Conservation (phyloP, 768 basidiomycete species). For the Mycena indigotica region DNA sequence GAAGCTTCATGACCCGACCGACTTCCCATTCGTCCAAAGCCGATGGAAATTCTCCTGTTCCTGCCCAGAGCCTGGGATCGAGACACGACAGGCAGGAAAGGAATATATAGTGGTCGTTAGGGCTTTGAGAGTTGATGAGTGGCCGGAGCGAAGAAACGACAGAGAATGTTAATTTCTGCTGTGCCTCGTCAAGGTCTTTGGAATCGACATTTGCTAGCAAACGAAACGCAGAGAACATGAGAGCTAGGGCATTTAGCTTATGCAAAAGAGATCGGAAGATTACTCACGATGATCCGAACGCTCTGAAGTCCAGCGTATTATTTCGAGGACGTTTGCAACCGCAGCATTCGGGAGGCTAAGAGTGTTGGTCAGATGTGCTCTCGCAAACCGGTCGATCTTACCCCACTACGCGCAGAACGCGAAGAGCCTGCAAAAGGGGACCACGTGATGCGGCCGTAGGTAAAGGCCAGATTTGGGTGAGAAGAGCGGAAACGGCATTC, state of each 20-base stretch:
- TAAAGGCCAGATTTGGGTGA: constrained; percentile 19
- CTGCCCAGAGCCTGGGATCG: constrained; percentile 68
- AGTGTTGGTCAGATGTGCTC: not conserved
- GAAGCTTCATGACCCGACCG: constrained; percentile 65
- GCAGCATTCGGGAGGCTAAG: constrained; percentile 27
- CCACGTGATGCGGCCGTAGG: constrained; percentile 15
- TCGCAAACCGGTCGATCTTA: not conserved
- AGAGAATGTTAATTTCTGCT: constrained; percentile 31
- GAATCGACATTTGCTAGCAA: constrained; percentile 34
- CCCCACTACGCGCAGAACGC: constrained; percentile 15
- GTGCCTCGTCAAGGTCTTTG: constrained; percentile 29
- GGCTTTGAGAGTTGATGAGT: constrained; percentile 57
- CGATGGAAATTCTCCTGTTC: constrained; percentile 53
- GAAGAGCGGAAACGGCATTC: constrained; percentile 19
- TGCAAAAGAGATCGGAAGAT: constrained; percentile 13
- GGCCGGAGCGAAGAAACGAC: constrained; percentile 53
- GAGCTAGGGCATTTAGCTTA: constrained; percentile 21
- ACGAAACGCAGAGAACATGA: constrained; percentile 42
- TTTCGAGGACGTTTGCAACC: constrained; percentile 26
- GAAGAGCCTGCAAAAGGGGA: constrained; percentile 30
- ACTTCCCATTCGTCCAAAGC: constrained; percentile 75
- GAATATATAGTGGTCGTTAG: constrained; percentile 68
- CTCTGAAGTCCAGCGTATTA: constrained; percentile 30
- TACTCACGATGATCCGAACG: constrained; percentile 27
- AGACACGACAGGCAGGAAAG: constrained; percentile 63